Evolutionary conservation across 306 rosid genomes (phyloP), one percentile per base, ranked within the genome.

Genomic region (Gastrolobium villosum): DNA sequence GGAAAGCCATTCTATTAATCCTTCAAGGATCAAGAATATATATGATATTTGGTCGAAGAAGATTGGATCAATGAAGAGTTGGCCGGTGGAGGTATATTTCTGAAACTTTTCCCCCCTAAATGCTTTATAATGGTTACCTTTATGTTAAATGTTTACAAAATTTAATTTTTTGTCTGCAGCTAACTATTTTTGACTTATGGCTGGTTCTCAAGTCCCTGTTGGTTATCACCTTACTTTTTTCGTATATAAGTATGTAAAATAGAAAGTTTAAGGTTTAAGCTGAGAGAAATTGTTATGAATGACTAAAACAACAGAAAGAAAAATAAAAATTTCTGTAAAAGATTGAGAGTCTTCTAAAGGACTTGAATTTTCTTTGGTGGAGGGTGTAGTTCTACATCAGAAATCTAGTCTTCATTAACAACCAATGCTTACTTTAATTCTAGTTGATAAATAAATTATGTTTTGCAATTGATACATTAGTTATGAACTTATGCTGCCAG

Each of bases 31-130:
- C 64, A 77, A 49, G 75, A 82, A 89, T 60, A 78, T 89, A 61
- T 90, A 79, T 80, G 90, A 87, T 62, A 48, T 79, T 74, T 94
- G 98, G 98, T 82, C 76, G 35, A 85, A 84, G 77, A 90, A 90
- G 83, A 86, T 73, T 81, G 90, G 89, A 36, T 48, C 86, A 14
- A 76, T 79, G 86, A 87, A 82, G 77, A 45, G 7, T 52, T 81
- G 89, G 81, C 86, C 87, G 4, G 7, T 63, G 44, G 88, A 92
- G 96, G 98, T 91, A 83, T 74, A 28, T 43, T 74, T 65, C 72
- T 46, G 46, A 75, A 65, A 14, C 50, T 10, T 28, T 3, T 2
- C 1, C 11, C 15, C 50, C 60, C 59, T 11, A 30, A 61, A 20
- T 73, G 74, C 70, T 81, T 26, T 48, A 34, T 65, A 41, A 0